phyloP scores from a whole-genome alignment of 202 grass and related monocot genomes.

The Saccharum hybrid region DNA sequence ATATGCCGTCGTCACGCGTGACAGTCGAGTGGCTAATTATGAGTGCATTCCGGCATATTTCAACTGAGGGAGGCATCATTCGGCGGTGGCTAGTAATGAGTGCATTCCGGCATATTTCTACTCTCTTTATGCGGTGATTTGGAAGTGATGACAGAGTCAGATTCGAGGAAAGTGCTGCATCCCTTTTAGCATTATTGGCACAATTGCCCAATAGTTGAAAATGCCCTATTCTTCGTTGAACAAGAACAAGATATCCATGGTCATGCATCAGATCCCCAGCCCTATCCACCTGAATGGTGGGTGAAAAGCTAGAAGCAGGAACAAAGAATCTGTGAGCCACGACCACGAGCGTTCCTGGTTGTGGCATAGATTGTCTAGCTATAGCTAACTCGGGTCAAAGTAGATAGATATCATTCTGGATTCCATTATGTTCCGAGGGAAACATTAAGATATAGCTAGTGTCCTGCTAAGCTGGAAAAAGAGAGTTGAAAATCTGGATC shows the following conservation, averaged over 20 bases:
- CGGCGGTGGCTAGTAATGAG: slow-evolving; percentile 43
- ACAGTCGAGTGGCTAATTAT: slow-evolving; percentile 25
- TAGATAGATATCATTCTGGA: slow-evolving; percentile 40
- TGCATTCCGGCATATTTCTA: slow-evolving; percentile 9
- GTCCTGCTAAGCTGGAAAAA: background rate
- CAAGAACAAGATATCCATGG: background rate
- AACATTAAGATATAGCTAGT: slow-evolving; percentile 9
- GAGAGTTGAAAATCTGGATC: background rate
- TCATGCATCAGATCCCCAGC: slow-evolving; percentile 20
- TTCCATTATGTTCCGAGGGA: background rate
- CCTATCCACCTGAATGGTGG: background rate
- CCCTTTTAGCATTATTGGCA: slow-evolving; percentile 43
- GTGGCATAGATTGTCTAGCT: background rate
- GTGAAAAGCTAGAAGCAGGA: slow-evolving; percentile 34
- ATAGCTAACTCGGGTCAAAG: background rate
- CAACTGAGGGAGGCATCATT: slow-evolving; percentile 57
- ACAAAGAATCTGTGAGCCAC: background rate
- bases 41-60: slow-evolving; percentile 23
- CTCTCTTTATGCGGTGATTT: background rate
- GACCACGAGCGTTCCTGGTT: background rate
- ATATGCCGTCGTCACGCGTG: slow-evolving; percentile 31
- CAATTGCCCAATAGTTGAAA: slow-evolving; percentile 5
- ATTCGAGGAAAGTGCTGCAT: slow-evolving; percentile 37
- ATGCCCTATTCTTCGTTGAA: slow-evolving; percentile 18
- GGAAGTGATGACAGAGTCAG: background rate